Evolutionary conservation across 2,329 filamentous ascomycete genomes (phyloP).

Genomic region (Ophiostoma sp.): DNA sequence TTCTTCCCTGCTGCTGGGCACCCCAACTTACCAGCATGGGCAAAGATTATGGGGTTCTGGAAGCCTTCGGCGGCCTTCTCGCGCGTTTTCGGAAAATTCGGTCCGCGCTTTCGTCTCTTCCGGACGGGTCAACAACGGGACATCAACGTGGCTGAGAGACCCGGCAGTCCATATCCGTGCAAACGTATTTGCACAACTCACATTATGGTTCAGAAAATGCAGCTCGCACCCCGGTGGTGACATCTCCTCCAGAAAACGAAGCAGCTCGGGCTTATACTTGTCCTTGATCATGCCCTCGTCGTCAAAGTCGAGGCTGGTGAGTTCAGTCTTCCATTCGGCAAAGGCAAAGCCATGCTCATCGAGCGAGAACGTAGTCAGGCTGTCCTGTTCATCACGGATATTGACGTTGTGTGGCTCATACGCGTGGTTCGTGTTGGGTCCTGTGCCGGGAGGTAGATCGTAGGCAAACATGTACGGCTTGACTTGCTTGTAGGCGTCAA

Average conservation of each 20-base stretch:
- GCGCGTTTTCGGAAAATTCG: background rate
- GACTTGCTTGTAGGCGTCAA: background rate
- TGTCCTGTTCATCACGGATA: background rate
- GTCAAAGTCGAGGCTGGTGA: background rate
- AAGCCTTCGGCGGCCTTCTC: background rate
- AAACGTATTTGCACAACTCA: background rate
- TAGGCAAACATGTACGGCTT: background rate
- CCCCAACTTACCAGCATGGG: background rate
- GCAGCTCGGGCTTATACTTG: background rate
- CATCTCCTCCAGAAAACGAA: background rate
- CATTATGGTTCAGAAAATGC: background rate
- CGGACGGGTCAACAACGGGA: background rate
- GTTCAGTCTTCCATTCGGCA: background rate
- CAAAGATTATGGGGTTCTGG: background rate
- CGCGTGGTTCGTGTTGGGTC: background rate
- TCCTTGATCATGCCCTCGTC: background rate
- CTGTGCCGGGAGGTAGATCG: background rate
- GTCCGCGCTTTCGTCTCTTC: background rate
- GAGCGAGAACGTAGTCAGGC: background rate
- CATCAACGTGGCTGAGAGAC: too few species aligned
- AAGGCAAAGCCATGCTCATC: background rate
- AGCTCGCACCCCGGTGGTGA: background rate
- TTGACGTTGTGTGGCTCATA: background rate
- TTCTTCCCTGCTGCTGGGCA: background rate
- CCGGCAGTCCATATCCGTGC: too few species aligned